These are phyloP conservation scores for Blastosporella zonata DNA, from an alignment of 1,284 basidiomycete genomes.

Conservation along the genomic window DNA sequence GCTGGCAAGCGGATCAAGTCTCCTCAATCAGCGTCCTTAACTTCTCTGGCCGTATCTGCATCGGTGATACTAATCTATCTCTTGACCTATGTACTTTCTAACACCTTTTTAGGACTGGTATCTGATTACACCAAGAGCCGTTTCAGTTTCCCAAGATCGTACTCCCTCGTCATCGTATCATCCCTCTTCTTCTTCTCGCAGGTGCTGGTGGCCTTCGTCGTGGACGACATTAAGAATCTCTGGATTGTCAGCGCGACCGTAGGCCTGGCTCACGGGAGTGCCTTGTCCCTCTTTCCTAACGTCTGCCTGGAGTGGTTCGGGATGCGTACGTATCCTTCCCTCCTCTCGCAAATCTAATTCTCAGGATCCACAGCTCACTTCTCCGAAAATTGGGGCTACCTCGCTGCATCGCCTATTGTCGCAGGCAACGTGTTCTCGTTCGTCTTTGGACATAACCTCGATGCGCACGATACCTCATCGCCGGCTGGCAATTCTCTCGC, in stretches of 20 bases:
- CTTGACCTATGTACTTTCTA: no score
- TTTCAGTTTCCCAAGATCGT: conserved; percentile 62
- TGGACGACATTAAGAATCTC: conserved; percentile 60
- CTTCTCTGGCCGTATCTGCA: background rate
- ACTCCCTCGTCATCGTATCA: conserved; percentile 68
- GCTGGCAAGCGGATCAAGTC: background rate
- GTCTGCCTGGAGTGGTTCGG: conserved; percentile 88
- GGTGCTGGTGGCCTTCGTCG: conserved; percentile 45
- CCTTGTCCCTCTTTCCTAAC: conserved; percentile 77
- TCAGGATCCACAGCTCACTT: conserved; percentile 58
- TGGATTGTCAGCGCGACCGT: conserved; percentile 77
- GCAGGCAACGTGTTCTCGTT: conserved; percentile 86
- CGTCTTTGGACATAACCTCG: conserved; percentile 78
- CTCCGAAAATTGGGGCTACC: conserved; percentile 85
- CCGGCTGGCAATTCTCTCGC: background rate
- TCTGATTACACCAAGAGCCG: conserved; percentile 71
- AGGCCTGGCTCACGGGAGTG: conserved; percentile 73
- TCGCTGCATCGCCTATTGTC: conserved; percentile 72
- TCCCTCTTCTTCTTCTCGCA: conserved; percentile 71
- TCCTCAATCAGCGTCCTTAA: background rate
- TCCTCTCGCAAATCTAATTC: no score
- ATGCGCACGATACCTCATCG: conserved; percentile 51
- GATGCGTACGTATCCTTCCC: conserved; percentile 42
- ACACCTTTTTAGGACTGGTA: conserved; percentile 41
- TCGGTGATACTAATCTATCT: background rate